Conservation (phyloP, 352 stramenopile genomes). For the Phytophthora fragariaefolia region DNA sequence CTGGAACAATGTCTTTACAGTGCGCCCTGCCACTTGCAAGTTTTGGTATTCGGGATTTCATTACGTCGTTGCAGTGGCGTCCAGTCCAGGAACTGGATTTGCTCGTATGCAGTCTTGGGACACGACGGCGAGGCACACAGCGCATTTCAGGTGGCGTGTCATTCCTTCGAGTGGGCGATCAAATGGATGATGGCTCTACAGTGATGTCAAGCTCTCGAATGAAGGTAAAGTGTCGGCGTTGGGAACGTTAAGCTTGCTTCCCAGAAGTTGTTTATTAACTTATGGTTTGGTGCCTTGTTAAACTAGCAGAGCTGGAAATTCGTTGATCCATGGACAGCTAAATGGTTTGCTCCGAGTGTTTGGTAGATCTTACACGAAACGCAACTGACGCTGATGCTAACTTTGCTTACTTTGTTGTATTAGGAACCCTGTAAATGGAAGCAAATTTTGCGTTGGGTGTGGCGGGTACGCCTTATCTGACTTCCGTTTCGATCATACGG, state of each 20-base stretch:
- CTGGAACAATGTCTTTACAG: slow-evolving; percentile 13
- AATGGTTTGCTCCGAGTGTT: slow-evolving; percentile 30
- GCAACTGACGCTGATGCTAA: neutral
- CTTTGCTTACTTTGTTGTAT: neutral
- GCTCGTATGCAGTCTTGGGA: slow-evolving; percentile 32
- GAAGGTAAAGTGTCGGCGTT: slow-evolving; percentile 12
- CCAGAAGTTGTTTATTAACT: neutral
- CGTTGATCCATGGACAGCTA: slow-evolving; percentile 40
- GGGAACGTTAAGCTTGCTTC: neutral
- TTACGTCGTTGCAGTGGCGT: slow-evolving; percentile 46
- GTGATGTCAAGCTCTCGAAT: slow-evolving; percentile 11
- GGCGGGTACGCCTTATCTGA: too few relatives aligned
- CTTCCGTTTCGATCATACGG: too few relatives aligned
- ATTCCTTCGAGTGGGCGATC: slow-evolving; percentile 21
- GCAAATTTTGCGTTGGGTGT: slow-evolving; percentile 43
- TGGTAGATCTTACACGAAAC: neutral
- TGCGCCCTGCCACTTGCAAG: slow-evolving; percentile 12
- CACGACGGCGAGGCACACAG: slow-evolving; percentile 4
- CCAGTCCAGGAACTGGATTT: slow-evolving; percentile 36
- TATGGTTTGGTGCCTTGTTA: neutral
- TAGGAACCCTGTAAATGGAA: slow-evolving; percentile 31
- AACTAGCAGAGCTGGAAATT: slow-evolving; percentile 26
- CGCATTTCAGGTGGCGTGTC: slow-evolving; percentile 17
- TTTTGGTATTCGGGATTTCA: slow-evolving; percentile 18
- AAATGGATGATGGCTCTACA: slow-evolving; percentile 1